Evolutionary conservation across 768 basidiomycete species (phyloP).

Genomic region (Guyanaporus albipodus): DNA sequence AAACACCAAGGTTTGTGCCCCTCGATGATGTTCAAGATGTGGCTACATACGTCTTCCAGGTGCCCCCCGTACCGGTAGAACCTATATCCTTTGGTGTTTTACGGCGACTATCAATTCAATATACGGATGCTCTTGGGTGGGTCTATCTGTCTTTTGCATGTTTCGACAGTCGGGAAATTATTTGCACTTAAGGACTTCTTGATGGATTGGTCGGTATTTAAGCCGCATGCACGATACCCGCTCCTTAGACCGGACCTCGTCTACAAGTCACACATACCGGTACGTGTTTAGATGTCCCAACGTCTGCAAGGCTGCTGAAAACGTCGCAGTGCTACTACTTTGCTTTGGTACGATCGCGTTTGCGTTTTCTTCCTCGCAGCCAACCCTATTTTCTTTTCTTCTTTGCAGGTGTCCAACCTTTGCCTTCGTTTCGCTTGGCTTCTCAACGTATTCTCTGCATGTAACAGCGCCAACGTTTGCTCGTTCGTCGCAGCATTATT

Average conservation of each 20-base stretch:
- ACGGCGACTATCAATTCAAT: slow-evolving; percentile 56
- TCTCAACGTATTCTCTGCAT: slow-evolving; percentile 58
- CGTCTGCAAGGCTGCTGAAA: neutral
- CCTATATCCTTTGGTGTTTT: slow-evolving; percentile 72
- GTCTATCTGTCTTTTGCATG: slow-evolving; percentile 15
- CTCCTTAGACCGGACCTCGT: slow-evolving; percentile 75
- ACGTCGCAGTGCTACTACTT: slow-evolving; percentile 64
- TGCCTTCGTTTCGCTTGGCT: slow-evolving; percentile 84
- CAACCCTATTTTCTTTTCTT: neutral
- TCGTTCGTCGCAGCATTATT: slow-evolving; percentile 65
- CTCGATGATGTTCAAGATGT: neutral
- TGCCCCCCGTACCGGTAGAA: slow-evolving; percentile 38
- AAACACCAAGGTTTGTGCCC: slow-evolving; percentile 49
- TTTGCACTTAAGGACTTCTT: slow-evolving; percentile 58
- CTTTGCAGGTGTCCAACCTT: slow-evolving; percentile 59
- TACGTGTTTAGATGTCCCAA: slow-evolving; percentile 33
- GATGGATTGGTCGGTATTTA: slow-evolving; percentile 90
- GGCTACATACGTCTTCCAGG: slow-evolving; percentile 6
- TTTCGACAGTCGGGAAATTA: neutral
- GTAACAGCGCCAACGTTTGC: slow-evolving; percentile 47
- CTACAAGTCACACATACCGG: slow-evolving; percentile 61
- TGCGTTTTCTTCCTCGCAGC: neutral
- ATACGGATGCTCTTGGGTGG: slow-evolving; percentile 80
- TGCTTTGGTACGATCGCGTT: slow-evolving; percentile 53
- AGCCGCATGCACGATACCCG: slow-evolving; percentile 48